A percentile compares a stretch with the other conserved stretches of the same genome.
phyloP scores from a whole-genome alignment of 2,329 filamentous ascomycete genomes.

The Colletotrichum tofieldiae region DNA sequence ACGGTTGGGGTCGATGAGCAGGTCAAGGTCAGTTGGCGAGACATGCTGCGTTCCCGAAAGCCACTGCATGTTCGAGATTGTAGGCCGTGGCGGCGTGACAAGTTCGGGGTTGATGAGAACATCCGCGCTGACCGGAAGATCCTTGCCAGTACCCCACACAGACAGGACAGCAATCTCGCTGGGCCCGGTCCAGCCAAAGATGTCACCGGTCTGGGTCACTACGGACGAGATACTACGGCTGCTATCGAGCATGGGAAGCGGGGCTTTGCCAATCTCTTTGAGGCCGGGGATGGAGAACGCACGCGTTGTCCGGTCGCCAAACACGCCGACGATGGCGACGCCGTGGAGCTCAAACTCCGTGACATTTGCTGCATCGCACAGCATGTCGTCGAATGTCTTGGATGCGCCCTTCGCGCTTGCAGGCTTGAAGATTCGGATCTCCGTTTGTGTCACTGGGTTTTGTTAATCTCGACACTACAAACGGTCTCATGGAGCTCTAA shows the following conservation, averaged over 20 bases:
- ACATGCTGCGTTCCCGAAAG: conserved; percentile 95
- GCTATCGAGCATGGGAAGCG: conserved; percentile 80
- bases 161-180: conserved; percentile 88
- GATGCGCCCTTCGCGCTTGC: conserved; percentile 90
- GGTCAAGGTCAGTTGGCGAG: conserved; percentile 87
- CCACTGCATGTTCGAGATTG: conserved; percentile 97
- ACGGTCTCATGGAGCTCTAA: neutral
- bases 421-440: conserved; percentile 90
- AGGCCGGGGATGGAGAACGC: conserved; percentile 90
- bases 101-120: conserved; percentile 84
- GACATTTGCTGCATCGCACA: conserved; percentile 87
- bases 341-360: conserved; percentile 83
- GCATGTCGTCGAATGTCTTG: conserved; percentile 86
- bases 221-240: conserved; percentile 78
- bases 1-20: conserved; percentile 89
- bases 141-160: conserved; percentile 83
- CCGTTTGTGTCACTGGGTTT: conserved; percentile 73
- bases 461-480: conserved; percentile 47
- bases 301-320: conserved; percentile 84
- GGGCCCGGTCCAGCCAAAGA: conserved; percentile 91
- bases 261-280: conserved; percentile 83
- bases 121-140: conserved; percentile 76
- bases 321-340: conserved; percentile 85
- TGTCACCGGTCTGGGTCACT: conserved; percentile 84
- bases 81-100: conserved; percentile 83